Percentiles rank a stretch among this genome's conserved stretches.
phyloP scores from a whole-genome alignment of 257 asterid species.

The Eucommia ulmoides region DNA sequence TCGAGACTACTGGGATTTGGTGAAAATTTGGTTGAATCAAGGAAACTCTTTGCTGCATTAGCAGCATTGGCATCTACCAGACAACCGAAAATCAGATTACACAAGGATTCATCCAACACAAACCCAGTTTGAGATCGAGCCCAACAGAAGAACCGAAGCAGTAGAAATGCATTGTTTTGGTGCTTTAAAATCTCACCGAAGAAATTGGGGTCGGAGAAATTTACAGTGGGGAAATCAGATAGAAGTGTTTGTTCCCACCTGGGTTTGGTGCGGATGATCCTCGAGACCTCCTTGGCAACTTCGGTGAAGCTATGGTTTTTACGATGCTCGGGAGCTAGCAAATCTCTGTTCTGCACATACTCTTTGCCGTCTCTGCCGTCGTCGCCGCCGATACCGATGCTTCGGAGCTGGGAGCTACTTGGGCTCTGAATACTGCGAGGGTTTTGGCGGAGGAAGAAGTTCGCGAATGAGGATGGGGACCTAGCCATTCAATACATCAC shows the following conservation, averaged over 20 bases:
- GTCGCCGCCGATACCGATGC: constrained; percentile 18
- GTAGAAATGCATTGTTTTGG: constrained; percentile 28
- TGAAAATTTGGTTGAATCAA: constrained; percentile 27
- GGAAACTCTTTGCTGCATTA: constrained; percentile 32
- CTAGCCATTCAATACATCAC: too few species aligned
- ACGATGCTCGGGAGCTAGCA: constrained; percentile 8
- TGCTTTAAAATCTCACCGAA: constrained; percentile 46
- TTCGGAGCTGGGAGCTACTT: constrained; percentile 18
- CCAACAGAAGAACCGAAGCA: constrained; percentile 48
- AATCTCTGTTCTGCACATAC: constrained; percentile 17
- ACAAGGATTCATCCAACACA: constrained; percentile 19
- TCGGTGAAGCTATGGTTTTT: constrained; percentile 9
- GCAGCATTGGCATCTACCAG: constrained; percentile 54
- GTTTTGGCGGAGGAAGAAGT: constrained; percentile 30
- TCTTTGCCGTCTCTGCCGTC: constrained; percentile 14
- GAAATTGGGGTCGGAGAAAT: constrained; percentile 42
- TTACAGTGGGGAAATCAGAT: constrained; percentile 40
- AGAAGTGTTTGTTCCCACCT: constrained; percentile 56
- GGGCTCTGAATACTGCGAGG: constrained; percentile 17
- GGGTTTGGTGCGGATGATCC: constrained; percentile 31
- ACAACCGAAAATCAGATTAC: constrained; percentile 33
- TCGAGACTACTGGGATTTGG: constrained; percentile 43
- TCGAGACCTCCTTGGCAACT: constrained; percentile 43
- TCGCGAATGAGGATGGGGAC: constrained; percentile 21
- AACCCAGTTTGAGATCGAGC: constrained; percentile 34